Percentiles rank a stretch among this genome's conserved stretches.
Conservation (phyloP, 75 land plant genomes). For the Pseudotsuga menziesii region DNA sequence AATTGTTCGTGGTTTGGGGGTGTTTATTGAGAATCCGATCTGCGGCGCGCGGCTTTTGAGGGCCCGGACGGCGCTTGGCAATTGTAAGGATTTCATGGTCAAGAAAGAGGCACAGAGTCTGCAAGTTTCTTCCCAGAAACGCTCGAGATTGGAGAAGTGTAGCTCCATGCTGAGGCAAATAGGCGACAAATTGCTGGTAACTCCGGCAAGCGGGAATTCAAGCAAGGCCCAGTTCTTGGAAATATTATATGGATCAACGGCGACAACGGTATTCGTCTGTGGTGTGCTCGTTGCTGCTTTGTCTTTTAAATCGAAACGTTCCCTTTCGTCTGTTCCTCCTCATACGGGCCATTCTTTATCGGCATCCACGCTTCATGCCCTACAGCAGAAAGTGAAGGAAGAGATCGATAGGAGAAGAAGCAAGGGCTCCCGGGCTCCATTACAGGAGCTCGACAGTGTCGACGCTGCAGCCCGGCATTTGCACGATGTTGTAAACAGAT, state of each 20-base stretch:
- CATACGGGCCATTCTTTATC: neutral
- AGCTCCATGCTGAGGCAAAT: conserved; percentile 29
- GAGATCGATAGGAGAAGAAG: conserved; percentile 20
- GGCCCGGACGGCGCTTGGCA: conserved; percentile 11
- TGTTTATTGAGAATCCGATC: neutral
- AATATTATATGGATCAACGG: conserved; percentile 19
- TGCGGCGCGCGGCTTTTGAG: conserved; percentile 9
- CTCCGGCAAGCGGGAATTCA: conserved; percentile 2
- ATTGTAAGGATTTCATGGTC: conserved; percentile 8
- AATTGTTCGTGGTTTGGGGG: conserved; percentile 3
- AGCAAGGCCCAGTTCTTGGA: conserved; percentile 16
- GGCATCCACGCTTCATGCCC: conserved; percentile 2
- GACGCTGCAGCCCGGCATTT: conserved; percentile 13
- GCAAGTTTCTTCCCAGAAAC: neutral
- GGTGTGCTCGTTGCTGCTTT: conserved; percentile 19
- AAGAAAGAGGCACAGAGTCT: conserved; percentile 12
- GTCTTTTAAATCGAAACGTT: conserved; percentile 16
- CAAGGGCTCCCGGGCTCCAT: conserved; percentile 3
- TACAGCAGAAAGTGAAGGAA: conserved; percentile 28
- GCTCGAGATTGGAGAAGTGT: conserved; percentile 24
- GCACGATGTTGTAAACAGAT: conserved; percentile 8
- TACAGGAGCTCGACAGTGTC: conserved; percentile 19
- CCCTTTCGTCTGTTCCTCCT: neutral
- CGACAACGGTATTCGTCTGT: conserved; percentile 21
- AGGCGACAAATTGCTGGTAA: conserved; percentile 18